These are phyloP conservation scores for Scenedesmus sp. DNA, from an alignment of 163 green algal genomes.

Conservation along the genomic window DNA sequence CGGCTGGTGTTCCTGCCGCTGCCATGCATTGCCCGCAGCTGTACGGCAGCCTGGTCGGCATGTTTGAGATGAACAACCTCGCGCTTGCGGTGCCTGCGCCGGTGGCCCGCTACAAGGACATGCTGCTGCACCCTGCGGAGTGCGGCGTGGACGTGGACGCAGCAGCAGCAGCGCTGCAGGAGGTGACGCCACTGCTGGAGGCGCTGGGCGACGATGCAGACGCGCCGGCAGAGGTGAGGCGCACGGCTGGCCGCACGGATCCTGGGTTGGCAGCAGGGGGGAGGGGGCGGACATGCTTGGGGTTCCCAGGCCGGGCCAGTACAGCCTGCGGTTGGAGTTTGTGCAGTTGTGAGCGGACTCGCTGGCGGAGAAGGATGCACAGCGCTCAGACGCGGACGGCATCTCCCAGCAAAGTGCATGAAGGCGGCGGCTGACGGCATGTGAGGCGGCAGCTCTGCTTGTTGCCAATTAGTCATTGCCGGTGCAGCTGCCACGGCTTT, in stretches of 20 bases:
- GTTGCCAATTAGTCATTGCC: too few relatives aligned
- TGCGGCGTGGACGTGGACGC: background rate
- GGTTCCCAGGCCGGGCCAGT: too few relatives aligned
- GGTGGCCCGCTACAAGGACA: constrained; percentile 80
- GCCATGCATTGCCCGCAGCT: constrained; percentile 55
- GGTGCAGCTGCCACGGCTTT: too few relatives aligned
- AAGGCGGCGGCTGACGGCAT: too few relatives aligned
- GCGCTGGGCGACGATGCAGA: constrained; percentile 74
- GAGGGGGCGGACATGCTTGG: too few relatives aligned
- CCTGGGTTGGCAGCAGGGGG: too few relatives aligned
- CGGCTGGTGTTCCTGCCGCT: background rate
- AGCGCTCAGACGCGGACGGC: too few relatives aligned
- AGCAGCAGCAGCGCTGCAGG: constrained; percentile 29
- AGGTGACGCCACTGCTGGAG: constrained; percentile 77
- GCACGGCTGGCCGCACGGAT: background rate
- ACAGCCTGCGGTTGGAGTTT: too few relatives aligned
- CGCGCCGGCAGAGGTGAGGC: constrained; percentile 60
- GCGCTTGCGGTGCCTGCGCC: constrained; percentile 76
- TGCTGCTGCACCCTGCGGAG: constrained; percentile 35
- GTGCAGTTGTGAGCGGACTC: too few relatives aligned
- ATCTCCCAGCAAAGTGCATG: too few relatives aligned
- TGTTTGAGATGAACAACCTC: constrained; percentile 99
- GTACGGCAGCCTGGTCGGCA: constrained; percentile 89
- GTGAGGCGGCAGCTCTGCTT: too few relatives aligned
- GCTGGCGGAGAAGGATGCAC: too few relatives aligned